Conservation (phyloP, 345 rosid genomes). For the Nephelium lappaceum region DNA sequence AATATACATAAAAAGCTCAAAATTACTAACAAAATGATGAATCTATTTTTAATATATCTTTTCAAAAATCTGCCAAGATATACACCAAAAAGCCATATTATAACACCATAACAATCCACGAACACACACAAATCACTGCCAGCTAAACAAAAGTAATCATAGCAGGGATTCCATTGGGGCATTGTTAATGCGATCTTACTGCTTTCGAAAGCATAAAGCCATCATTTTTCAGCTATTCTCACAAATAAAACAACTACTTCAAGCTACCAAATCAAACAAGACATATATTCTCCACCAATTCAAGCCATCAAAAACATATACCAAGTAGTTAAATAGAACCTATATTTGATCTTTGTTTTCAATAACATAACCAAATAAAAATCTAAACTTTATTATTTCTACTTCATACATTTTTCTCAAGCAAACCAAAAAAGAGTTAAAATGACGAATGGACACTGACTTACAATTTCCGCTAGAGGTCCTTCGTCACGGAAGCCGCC, state of each 20-base stretch:
- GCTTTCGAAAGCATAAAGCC: not conserved
- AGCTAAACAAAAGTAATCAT: not conserved
- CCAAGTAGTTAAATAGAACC: not conserved
- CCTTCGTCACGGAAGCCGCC: constrained; percentile 68
- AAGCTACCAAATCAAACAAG: not conserved
- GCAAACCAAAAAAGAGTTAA: not conserved
- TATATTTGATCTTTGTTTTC: not conserved
- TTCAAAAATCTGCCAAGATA: too few species aligned
- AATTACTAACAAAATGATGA: too few species aligned
- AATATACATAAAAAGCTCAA: too few species aligned
- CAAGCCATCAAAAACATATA: too few species aligned
- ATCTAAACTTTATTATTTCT: too few species aligned
- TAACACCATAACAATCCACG: not conserved
- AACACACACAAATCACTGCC: not conserved
- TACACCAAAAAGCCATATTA: too few species aligned
- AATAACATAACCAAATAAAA: not conserved
- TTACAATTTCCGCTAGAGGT: constrained; percentile 87
- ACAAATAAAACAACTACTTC: not conserved
- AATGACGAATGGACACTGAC: constrained; percentile 37
- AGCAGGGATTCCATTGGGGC: not conserved
- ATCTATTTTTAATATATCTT: too few species aligned
- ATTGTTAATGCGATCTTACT: not conserved
- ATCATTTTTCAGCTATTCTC: not conserved
- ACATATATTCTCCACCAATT: too few species aligned
- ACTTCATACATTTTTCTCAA: too few species aligned